Conservation (phyloP, 306 rosid genomes). For the Corylus avellana region DNA sequence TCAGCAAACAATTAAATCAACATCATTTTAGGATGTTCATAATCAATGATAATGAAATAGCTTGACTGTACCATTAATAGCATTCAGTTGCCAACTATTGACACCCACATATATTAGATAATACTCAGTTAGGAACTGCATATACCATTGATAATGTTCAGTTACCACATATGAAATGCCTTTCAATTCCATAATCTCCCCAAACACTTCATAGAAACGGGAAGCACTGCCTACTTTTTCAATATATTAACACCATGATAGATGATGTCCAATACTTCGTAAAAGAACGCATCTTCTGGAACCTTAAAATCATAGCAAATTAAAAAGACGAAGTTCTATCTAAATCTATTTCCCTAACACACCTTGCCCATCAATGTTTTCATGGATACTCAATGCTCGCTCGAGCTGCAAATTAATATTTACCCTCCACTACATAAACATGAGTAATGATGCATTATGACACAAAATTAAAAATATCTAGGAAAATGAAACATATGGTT, state of each 20-base stretch:
- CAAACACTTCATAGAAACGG: not conserved
- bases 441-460: not conserved
- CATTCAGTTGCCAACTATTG: too few species aligned
- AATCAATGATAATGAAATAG: too few species aligned
- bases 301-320: not conserved
- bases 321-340: not conserved
- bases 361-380: too few species aligned
- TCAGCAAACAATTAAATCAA: too few species aligned
- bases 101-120: too few species aligned
- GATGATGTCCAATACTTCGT: not conserved
- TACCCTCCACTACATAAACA: not conserved
- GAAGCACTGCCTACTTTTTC: not conserved
- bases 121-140: too few species aligned
- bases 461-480: not conserved
- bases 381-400: not conserved
- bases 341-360: not conserved
- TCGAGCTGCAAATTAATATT: not conserved
- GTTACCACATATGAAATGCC: not conserved
- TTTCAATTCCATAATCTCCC: conserved; percentile 1
- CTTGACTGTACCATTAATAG: too few species aligned
- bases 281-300: not conserved
- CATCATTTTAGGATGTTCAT: too few species aligned
- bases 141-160: not conserved
- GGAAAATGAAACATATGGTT: not conserved
- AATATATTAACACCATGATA: not conserved